These are phyloP conservation scores for Zelopaecilomyces penicillatus DNA, from an alignment of 2,329 filamentous ascomycete genomes.

Conservation along the genomic window DNA sequence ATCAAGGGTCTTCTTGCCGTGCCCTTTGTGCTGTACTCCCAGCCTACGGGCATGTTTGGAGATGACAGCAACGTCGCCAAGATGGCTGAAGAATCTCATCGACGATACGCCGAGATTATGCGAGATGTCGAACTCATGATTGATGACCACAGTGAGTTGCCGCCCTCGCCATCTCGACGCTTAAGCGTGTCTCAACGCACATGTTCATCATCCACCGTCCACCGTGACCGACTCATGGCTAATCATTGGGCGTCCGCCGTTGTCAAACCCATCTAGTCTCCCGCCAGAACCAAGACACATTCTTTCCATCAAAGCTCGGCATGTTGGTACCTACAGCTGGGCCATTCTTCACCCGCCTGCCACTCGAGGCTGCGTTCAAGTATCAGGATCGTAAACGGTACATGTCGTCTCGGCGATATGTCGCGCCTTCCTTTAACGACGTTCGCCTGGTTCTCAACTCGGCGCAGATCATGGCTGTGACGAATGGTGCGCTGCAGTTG, in stretches of 20 bases:
- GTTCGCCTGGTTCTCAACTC: constrained; percentile 89
- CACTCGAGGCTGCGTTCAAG: constrained; percentile 81
- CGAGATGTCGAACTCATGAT: constrained; percentile 86
- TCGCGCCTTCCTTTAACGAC: constrained; percentile 95
- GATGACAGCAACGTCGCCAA: constrained; percentile 55
- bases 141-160: constrained; percentile 69
- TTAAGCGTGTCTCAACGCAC: no score
- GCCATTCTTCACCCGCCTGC: constrained; percentile 85
- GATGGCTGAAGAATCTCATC: constrained; percentile 73
- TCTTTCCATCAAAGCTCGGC: constrained; percentile 79
- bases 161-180: background rate
- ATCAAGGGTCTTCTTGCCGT: constrained; percentile 92
- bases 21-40: constrained; percentile 91
- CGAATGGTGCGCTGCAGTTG: constrained; percentile 66
- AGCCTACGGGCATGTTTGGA: constrained; percentile 81
- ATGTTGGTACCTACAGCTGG: constrained; percentile 85
- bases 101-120: constrained; percentile 92
- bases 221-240: no score
- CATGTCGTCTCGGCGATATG: constrained; percentile 86
- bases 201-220: no score
- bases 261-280: constrained; percentile 41
- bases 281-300: constrained; percentile 57
- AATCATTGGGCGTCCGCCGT: no score
- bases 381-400: constrained; percentile 79
- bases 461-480: constrained; percentile 87